These are phyloP conservation scores for Larix kaempferi DNA, from an alignment of 75 land plant genomes.

Conservation along the genomic window DNA sequence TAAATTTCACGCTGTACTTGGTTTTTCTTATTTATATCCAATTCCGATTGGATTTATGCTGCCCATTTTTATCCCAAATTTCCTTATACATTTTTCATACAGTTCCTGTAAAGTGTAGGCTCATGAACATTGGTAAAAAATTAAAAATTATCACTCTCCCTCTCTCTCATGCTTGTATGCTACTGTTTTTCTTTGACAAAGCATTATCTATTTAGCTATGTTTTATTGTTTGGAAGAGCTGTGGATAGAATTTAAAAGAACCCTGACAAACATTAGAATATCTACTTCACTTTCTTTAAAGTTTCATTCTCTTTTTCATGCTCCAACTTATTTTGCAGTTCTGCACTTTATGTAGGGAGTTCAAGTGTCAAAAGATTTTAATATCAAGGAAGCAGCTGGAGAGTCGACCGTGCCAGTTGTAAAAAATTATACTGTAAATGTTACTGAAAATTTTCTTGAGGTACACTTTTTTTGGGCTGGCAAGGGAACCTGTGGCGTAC, in stretches of 20 bases:
- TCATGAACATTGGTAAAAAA: too few relatives aligned
- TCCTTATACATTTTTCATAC: too few relatives aligned
- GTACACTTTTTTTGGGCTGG: constrained; percentile 22
- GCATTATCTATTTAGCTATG: too few relatives aligned
- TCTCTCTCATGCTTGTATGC: not conserved
- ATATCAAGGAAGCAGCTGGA: constrained; percentile 11
- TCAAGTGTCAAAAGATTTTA: constrained; percentile 11
- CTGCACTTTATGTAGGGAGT: constrained; percentile 7
- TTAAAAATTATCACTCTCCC: not conserved
- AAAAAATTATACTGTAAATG: constrained; percentile 6
- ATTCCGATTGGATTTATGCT: too few relatives aligned
- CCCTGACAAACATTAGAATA: not conserved
- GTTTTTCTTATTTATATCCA: too few relatives aligned
- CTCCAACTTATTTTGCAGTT: not conserved
- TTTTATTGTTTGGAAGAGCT: not conserved
- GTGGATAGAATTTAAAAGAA: not conserved
- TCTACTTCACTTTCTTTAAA: not conserved
- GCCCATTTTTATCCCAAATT: too few relatives aligned
- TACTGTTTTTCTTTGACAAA: not conserved
- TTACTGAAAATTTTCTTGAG: constrained; percentile 17
- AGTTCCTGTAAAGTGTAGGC: too few relatives aligned
- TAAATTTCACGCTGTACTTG: too few relatives aligned
- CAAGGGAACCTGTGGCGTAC: constrained; percentile 19
- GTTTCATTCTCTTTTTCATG: not conserved
- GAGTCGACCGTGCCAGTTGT: constrained; percentile 5